phyloP scores from a whole-genome alignment of 2,329 filamentous ascomycete species.

The Fusarium vanettenii region DNA sequence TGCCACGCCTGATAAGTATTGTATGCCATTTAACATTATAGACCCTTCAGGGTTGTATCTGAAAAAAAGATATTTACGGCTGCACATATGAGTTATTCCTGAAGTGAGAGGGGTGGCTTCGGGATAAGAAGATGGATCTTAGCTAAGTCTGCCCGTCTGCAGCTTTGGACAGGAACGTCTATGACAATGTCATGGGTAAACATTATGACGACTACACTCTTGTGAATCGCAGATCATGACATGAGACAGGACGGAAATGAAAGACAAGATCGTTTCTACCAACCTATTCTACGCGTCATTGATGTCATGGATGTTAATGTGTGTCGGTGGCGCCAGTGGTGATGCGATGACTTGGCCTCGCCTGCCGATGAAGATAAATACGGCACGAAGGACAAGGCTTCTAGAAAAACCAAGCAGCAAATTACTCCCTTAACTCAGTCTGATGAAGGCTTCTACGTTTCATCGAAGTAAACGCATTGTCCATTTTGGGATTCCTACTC shows the following conservation, averaged over 20 bases:
- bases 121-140: not conserved
- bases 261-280: not conserved
- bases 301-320: not conserved
- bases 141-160: not conserved
- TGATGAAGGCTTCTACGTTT: not conserved
- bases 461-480: too few species aligned
- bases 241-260: not conserved
- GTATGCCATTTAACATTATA: too few species aligned
- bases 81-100: not conserved
- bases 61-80: not conserved
- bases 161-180: not conserved
- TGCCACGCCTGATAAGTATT: too few species aligned
- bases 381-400: not conserved
- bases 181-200: not conserved
- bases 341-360: not conserved
- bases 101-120: not conserved
- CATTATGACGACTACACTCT: not conserved
- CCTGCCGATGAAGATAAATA: not conserved
- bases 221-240: not conserved
- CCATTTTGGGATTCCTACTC: not conserved
- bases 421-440: accelerated
- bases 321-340: not conserved
- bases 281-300: not conserved
- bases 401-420: not conserved
- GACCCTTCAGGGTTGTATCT: too few species aligned